Conservation (phyloP, 2,329 filamentous ascomycete genomes). For the Verticillium longisporum region DNA sequence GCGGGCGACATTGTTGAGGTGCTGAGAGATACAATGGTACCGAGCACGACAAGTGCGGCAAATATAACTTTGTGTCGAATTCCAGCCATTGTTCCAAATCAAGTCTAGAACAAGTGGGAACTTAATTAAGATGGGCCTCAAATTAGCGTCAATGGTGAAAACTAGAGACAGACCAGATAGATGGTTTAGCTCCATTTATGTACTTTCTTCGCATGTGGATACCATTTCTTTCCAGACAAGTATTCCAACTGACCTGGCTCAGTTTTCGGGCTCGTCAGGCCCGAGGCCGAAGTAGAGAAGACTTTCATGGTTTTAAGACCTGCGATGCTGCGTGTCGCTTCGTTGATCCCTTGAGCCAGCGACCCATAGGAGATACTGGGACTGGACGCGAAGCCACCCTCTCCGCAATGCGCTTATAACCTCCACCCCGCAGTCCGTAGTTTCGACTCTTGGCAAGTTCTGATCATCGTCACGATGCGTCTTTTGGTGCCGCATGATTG, state of each 20-base stretch:
- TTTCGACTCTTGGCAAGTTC: too few relatives aligned
- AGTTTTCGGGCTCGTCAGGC: background rate
- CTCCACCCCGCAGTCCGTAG: too few relatives aligned
- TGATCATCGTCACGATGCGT: too few relatives aligned
- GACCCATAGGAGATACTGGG: too few relatives aligned
- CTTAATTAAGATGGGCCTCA: background rate
- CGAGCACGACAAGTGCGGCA: background rate
- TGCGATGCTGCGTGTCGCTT: too few relatives aligned
- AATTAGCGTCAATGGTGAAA: background rate
- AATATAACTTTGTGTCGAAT: background rate
- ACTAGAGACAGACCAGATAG: background rate
- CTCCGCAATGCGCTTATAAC: too few relatives aligned
- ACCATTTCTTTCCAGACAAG: background rate
- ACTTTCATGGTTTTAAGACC: too few relatives aligned
- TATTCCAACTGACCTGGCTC: background rate
- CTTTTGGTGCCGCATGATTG: too few relatives aligned
- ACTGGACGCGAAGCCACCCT: too few relatives aligned
- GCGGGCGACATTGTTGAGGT: constrained; percentile 10
- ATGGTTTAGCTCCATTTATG: background rate
- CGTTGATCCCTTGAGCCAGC: too few relatives aligned
- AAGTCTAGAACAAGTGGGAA: background rate
- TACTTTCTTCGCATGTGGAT: background rate
- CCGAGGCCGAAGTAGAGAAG: background rate
- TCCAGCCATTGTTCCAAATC: background rate
- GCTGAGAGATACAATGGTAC: background rate